Base-by-base conservation (phyloP, 768 basidiomycete species). In the Mycena albidolilacea region DNA sequence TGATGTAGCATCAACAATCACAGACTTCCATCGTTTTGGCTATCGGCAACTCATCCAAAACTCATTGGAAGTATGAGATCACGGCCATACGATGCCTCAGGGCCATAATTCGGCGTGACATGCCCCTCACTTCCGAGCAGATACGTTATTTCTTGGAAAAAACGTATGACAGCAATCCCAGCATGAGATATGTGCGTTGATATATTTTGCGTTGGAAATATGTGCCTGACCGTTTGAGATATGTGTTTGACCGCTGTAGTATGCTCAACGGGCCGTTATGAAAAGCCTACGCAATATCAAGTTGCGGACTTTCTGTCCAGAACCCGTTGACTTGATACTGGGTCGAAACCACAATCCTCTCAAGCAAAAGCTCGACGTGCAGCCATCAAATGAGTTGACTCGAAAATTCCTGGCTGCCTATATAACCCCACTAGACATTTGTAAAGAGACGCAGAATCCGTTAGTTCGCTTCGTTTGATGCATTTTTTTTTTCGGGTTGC, bases 41-140 rank as follows among this genome's bases (percentile, higher is more conserved):
- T 38, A 86, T 94, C 46, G 93, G 89, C 0, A 85, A 88, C 23
- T 89, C 90, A 37, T 75, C 87, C 4, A 81, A 84, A 17, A 95
- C 92, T 6, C 95, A 96, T 78, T 95, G 95, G 95, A 88, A 90
- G 67, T 96, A 96, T 78, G 84, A 85, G 7, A 92, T 95, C 52
- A 89, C 90, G 46, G 93, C 93, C 11, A 85, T 91, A 38, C 86
- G 92, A 67, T 89, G 89, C 77, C 83, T 95, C 17, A 87, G 93
- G 37, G 89, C 93, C 4, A 82, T 95, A 15, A 84, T 95, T 59
- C 85, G 94, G 21, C 89, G 90, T 2, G 95, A 96, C 79, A 78
- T 77, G 0, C 88, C 91, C 14, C 80, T 88, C 67, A 84, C 84
- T 35, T 73, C 86, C 0, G 79, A 82, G 17, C 90, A 91, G 71